Evolutionary conservation across 2,329 filamentous ascomycete species (phyloP).

Genomic region (Cladosporium sp.): DNA sequence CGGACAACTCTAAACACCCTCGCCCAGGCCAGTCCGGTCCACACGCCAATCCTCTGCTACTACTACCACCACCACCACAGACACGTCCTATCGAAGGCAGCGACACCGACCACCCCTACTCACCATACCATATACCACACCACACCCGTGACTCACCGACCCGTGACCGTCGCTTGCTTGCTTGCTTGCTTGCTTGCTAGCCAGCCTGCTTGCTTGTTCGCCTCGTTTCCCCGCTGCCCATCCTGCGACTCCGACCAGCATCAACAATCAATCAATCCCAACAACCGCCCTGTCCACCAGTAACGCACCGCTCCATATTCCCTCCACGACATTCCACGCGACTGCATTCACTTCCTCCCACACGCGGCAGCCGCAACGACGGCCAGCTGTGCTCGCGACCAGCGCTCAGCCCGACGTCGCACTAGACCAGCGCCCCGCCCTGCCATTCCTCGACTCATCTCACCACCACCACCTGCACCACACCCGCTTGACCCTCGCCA

Average conservation of each 20-base stretch:
- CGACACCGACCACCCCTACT: background rate
- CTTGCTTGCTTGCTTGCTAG: background rate
- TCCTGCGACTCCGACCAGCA: background rate
- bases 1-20: background rate
- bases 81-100: background rate
- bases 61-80: background rate
- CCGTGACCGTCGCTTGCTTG: background rate
- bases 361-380: background rate
- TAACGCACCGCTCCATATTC: background rate
- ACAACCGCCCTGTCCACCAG: background rate
- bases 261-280: background rate
- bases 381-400: conserved; percentile 1
- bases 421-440: conserved; percentile 1
- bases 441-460: background rate
- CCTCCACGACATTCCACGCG: background rate
- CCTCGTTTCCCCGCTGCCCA: background rate
- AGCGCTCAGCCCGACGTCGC: background rate
- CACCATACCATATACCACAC: background rate
- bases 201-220: background rate
- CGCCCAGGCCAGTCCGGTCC: background rate
- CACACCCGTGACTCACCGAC: background rate
- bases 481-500: background rate
- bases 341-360: background rate
- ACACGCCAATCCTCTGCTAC: background rate
- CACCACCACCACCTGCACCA: background rate